phyloP scores from a whole-genome alignment of 768 basidiomycete genomes.

The Trametes elegans region DNA sequence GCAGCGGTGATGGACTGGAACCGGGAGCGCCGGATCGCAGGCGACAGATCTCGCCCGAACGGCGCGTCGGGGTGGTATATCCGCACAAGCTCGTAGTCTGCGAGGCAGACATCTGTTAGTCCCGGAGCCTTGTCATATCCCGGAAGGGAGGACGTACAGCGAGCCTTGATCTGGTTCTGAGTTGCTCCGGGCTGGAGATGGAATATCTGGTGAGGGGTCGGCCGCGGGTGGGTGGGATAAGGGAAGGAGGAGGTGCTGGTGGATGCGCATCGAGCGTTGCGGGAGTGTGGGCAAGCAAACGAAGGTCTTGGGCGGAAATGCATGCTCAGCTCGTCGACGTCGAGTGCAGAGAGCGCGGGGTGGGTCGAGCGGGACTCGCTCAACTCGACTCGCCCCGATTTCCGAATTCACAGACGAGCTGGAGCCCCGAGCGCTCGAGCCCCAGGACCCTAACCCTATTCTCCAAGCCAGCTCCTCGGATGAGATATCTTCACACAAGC shows the following conservation, averaged over 20 bases:
- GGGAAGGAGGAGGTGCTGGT: constrained; percentile 35
- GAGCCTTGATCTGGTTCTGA: constrained; percentile 59
- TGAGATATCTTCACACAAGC: too few relatives aligned
- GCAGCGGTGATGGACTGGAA: constrained; percentile 67
- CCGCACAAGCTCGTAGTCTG: constrained; percentile 75
- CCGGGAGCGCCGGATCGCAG: constrained; percentile 49
- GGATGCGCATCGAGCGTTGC: constrained; percentile 22
- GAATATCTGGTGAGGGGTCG: constrained; percentile 73
- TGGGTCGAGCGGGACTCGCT: too few relatives aligned
- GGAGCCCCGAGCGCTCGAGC: too few relatives aligned
- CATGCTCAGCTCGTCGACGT: too few relatives aligned
- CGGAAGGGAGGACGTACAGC: constrained; percentile 47
- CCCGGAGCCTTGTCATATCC: background rate
- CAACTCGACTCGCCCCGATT: too few relatives aligned
- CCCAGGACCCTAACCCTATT: too few relatives aligned
- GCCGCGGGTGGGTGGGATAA: constrained; percentile 51
- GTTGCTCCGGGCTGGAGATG: constrained; percentile 56
- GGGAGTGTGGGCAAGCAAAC: too few relatives aligned
- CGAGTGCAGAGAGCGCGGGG: too few relatives aligned
- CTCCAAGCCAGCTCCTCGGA: too few relatives aligned
- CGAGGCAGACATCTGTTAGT: background rate
- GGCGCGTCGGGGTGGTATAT: constrained; percentile 70
- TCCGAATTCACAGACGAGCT: too few relatives aligned
- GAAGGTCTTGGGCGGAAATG: too few relatives aligned
- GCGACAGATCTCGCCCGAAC: constrained; percentile 38